Percentiles rank a stretch among this genome's conserved stretches.
Evolutionary conservation across 495 filamentous ascomycete genomes (phyloP).

Genomic region (Penicillium maclennaniae): DNA sequence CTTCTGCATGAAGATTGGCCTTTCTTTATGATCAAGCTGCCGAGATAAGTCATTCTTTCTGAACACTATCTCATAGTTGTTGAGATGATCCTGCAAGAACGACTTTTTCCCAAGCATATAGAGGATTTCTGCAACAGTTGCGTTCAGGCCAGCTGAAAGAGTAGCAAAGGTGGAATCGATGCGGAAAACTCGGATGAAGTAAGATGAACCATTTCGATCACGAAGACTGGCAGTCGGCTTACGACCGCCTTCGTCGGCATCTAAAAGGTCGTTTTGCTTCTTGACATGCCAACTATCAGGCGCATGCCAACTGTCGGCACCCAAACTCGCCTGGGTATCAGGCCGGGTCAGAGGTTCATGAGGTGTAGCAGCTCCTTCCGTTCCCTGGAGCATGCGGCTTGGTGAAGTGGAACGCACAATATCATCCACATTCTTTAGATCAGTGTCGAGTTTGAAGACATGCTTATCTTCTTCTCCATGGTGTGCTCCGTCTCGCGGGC

Average conservation of each 20-base stretch:
- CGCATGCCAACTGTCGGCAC: slow-evolving; percentile 67
- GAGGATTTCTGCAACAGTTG: slow-evolving; percentile 81
- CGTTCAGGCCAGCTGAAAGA: slow-evolving; percentile 71
- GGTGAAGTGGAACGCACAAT: slow-evolving; percentile 55
- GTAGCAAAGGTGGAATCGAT: slow-evolving; percentile 92
- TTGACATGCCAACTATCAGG: slow-evolving; percentile 93
- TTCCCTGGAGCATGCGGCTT: slow-evolving; percentile 4
- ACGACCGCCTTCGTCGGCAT: slow-evolving; percentile 59
- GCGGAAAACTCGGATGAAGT: slow-evolving; percentile 94
- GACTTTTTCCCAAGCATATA: slow-evolving; percentile 84
- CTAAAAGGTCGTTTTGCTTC: slow-evolving; percentile 61
- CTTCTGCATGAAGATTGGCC: slow-evolving; percentile 90
- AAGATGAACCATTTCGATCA: slow-evolving; percentile 64
- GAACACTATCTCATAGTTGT: slow-evolving; percentile 93
- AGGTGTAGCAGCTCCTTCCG: slow-evolving; percentile 44
- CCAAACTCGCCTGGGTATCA: slow-evolving; percentile 15
- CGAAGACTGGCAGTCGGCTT: slow-evolving; percentile 37
- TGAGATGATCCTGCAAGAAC: slow-evolving; percentile 79
- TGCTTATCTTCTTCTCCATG: slow-evolving; percentile 26
- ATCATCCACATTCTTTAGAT: slow-evolving; percentile 78
- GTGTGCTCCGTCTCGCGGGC: slow-evolving; percentile 27
- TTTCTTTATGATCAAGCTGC: slow-evolving; percentile 71
- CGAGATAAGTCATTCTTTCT: slow-evolving; percentile 87
- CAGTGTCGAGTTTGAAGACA: slow-evolving; percentile 74
- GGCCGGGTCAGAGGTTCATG: slow-evolving; percentile 31